Conservation (phyloP, 495 filamentous ascomycete genomes). For the Xylaria scruposa region DNA sequence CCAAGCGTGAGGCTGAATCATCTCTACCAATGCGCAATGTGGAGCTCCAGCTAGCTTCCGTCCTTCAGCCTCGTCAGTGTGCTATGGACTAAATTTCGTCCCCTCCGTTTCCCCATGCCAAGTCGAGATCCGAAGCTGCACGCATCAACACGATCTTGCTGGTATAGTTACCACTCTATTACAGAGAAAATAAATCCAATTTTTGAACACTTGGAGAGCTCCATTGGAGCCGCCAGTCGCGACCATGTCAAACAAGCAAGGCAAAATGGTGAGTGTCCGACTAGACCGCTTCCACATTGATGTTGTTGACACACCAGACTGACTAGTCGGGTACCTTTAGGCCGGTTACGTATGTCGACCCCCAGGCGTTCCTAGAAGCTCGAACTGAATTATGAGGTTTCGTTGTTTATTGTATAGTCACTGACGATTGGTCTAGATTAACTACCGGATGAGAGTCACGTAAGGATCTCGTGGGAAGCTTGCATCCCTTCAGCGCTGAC, state of each 20-base stretch:
- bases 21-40: background rate
- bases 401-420: slow-evolving; percentile 28
- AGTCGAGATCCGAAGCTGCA: slow-evolving; percentile 44
- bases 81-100: slow-evolving; percentile 33
- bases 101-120: slow-evolving; percentile 42
- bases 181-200: slow-evolving; percentile 46
- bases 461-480: slow-evolving; percentile 22
- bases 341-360: slow-evolving; percentile 87
- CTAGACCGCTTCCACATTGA: slow-evolving; percentile 47
- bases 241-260: slow-evolving; percentile 90
- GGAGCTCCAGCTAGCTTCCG: slow-evolving; percentile 6
- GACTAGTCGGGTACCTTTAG: slow-evolving; percentile 68
- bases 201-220: slow-evolving; percentile 66
- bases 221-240: slow-evolving; percentile 67
- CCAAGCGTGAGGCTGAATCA: slow-evolving; percentile 20
- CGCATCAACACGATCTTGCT: slow-evolving; percentile 37
- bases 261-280: slow-evolving; percentile 90
- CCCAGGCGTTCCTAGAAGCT: slow-evolving; percentile 24
- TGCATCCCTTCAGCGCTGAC: slow-evolving; percentile 18
- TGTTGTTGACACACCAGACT: slow-evolving; percentile 72
- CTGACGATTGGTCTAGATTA: slow-evolving; percentile 73
- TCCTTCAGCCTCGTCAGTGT: slow-evolving; percentile 43
- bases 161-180: slow-evolving; percentile 40
- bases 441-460: slow-evolving; percentile 98
- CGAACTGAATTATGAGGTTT: slow-evolving; percentile 11